Base-by-base conservation (phyloP, 1,284 basidiomycete species). In the Boletus mariae region DNA sequence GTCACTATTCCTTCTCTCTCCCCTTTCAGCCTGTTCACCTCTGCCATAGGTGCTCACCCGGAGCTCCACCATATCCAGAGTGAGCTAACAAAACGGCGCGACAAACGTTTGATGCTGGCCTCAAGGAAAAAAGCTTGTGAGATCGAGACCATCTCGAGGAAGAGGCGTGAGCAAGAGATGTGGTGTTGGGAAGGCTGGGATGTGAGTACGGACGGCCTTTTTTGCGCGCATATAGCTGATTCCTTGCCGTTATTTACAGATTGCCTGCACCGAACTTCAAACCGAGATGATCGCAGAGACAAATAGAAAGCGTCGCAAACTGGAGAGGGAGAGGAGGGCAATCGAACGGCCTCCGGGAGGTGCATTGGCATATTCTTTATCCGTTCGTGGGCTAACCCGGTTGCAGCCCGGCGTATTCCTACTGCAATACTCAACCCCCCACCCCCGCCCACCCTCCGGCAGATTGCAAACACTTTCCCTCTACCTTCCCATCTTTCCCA, bases 241-340 rank as follows among this genome's bases (percentile, higher is more conserved):
- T 10, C 40, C 28, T 32, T 51, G 5, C 17, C 17, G 37, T 23
- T 11, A 5, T 45, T 25, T 45, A 43, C 48, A 90, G 87, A 66
- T 83, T 55, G 75, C 82, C 17, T 77, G 83, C 51, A 85, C 88
- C 59, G 83, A 87, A 45, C 71, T 94, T n/a, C 87, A 93, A 59
- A 85, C 80, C 0, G 82, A 85, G 15, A 87, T 93, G 85, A 84
- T 93, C 49, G 82, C 91, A 0, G 91, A 94, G 59, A 82, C 85
- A 13, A 92, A 89, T 60, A 76, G 90, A 55, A 93, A 94, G 68
- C 78, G 89, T 48, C 76, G 93, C 38, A 79, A 80, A 49, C 69
- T 95, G 28, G 92, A 95, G 65, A 78, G 92, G 53, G 92, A 94
- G 54, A 80, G 90, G 58, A 78, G 91, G 51, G 75, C 79, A 1